These are phyloP conservation scores for Lithohypha guttulata DNA, from an alignment of 2,329 filamentous ascomycete species.

Conservation along the genomic window DNA sequence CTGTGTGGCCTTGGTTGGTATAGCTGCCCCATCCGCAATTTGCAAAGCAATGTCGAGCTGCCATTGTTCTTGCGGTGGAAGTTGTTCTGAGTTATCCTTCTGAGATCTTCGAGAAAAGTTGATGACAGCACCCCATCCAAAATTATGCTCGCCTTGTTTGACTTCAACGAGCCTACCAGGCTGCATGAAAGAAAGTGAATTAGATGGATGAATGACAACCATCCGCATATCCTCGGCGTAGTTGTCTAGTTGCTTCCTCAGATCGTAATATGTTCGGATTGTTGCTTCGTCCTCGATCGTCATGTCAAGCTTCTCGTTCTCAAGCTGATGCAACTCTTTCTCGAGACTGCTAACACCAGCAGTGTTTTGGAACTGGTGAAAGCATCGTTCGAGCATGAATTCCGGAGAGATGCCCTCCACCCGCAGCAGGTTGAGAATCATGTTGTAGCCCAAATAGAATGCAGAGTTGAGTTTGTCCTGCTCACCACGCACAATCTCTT, in stretches of 20 bases:
- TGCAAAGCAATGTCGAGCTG: conserved; percentile 71
- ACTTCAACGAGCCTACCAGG: conserved; percentile 79
- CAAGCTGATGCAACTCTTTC: conserved; percentile 67
- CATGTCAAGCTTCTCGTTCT: conserved; percentile 61
- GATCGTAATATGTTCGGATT: conserved; percentile 87
- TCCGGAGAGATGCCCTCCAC: conserved; percentile 99
- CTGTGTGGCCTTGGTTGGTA: conserved; percentile 49
- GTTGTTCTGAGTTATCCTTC: conserved; percentile 55
- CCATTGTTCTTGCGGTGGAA: conserved; percentile 63
- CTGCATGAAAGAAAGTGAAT: conserved; percentile 75
- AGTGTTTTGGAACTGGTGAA: conserved; percentile 96
- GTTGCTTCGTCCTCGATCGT: conserved; percentile 75
- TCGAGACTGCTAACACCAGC: conserved; percentile 76
- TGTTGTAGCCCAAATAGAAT: conserved; percentile 97
- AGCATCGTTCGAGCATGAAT: conserved; percentile 97
- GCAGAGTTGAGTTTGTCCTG: conserved; percentile 96
- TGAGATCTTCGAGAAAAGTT: conserved; percentile 57
- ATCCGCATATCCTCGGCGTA: conserved; percentile 83
- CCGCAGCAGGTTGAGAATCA: conserved; percentile 91
- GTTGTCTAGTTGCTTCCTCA: conserved; percentile 70
- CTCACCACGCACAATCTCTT: conserved; percentile 88
- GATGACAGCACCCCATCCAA: conserved; percentile 87
- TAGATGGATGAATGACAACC: conserved; percentile 83
- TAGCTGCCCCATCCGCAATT: conserved; percentile 43
- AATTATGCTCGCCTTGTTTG: conserved; percentile 68